A percentile compares a stretch with the other conserved stretches of the same genome.
Conservation (phyloP, 169 alveolate species). For the Fabrea salina region DNA sequence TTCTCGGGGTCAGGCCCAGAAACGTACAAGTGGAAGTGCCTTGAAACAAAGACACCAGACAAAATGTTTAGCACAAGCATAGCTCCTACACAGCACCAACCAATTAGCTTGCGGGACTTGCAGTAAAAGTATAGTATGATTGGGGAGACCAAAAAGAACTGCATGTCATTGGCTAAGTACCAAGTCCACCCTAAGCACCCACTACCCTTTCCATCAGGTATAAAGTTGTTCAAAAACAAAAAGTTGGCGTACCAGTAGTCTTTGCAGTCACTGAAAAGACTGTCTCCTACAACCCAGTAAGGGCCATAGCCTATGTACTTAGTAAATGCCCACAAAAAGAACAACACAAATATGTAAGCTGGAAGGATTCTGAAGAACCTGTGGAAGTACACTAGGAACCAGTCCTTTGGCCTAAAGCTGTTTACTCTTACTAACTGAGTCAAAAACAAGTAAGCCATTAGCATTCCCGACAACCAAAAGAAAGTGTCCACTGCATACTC, state of each 20-base stretch:
- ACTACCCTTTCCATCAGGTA: slow-evolving; percentile 28
- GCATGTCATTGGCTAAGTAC: slow-evolving; percentile 56
- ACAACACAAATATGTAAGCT: slow-evolving; percentile 27
- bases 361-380: slow-evolving; percentile 47
- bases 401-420: not conserved
- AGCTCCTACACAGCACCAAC: not conserved
- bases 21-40: not conserved
- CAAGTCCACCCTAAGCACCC: slow-evolving; percentile 41
- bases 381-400: not conserved
- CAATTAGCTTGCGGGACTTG: not conserved
- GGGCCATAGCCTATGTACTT: slow-evolving; percentile 62
- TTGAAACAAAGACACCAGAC: not conserved
- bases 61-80: not conserved
- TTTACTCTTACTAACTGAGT: not conserved
- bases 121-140: slow-evolving; percentile 27
- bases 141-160: slow-evolving; percentile 43
- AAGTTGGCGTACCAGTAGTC: slow-evolving; percentile 59
- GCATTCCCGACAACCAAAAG: slow-evolving; percentile 59
- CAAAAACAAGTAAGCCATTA: slow-evolving; percentile 34
- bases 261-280: slow-evolving; percentile 37
- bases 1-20: not conserved
- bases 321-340: slow-evolving; percentile 34
- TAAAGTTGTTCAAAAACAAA: slow-evolving; percentile 47
- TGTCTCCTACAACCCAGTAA: slow-evolving; percentile 24
- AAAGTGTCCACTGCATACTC: slow-evolving; percentile 53